These are phyloP conservation scores for Tetraselmis striata DNA, from an alignment of 139 green algal genomes.

Conservation along the genomic window DNA sequence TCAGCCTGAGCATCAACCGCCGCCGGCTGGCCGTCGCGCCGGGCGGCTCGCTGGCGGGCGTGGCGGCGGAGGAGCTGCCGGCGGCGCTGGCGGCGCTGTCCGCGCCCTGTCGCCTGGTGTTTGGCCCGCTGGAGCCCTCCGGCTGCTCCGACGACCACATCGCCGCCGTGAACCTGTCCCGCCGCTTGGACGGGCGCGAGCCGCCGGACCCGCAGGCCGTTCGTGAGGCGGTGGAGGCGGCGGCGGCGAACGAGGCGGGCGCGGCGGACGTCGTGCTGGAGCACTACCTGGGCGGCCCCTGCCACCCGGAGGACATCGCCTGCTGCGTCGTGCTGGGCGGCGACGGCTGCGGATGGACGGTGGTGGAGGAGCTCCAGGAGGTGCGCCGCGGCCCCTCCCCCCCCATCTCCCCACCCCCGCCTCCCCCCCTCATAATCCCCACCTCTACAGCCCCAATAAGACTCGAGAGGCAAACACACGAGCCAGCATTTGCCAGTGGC, in stretches of 20 bases:
- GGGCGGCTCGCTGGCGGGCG: neutral
- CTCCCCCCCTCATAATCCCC: no score
- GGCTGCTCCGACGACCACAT: conserved; percentile 13
- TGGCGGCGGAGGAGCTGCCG: neutral
- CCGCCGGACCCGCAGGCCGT: neutral
- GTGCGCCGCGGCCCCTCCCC: neutral
- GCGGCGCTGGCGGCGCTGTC: neutral
- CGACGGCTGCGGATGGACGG: conserved; percentile 2
- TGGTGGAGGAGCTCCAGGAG: conserved; percentile 2
- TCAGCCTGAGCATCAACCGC: neutral
- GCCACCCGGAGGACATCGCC: conserved; percentile 6
- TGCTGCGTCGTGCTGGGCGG: conserved; percentile 18
- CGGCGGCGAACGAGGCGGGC: neutral
- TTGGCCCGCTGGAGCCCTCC: neutral
- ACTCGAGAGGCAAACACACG: no score
- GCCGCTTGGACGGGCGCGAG: neutral
- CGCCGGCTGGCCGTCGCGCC: neutral
- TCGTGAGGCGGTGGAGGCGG: no score
- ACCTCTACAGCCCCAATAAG: no score
- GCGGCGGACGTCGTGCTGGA: neutral
- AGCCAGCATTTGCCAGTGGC: no score
- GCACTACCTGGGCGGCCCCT: conserved; percentile 12
- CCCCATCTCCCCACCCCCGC: no score
- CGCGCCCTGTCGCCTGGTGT: neutral
- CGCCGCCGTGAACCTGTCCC: conserved; percentile 11